A percentile compares a stretch with the other conserved stretches of the same genome.
Evolutionary conservation across 805 yeast genomes (phyloP).

Genomic region (Lipomyces mesembrius): DNA sequence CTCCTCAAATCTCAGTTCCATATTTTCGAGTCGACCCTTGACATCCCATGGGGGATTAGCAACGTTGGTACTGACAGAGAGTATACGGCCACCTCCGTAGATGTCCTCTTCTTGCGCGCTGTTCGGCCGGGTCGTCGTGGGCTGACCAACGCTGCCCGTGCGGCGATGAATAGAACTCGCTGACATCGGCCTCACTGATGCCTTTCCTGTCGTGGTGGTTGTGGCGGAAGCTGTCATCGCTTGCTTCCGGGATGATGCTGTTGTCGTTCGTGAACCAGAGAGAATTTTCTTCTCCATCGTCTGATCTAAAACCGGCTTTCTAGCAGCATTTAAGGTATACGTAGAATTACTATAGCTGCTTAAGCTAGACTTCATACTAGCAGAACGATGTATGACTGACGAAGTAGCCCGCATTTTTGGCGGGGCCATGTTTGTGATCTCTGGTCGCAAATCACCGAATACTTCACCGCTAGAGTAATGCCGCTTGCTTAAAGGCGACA

Average conservation of each 20-base stretch:
- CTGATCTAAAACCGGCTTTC: background rate
- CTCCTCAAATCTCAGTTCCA: conserved; percentile 25
- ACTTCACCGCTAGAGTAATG: conserved; percentile 1
- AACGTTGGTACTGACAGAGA: conserved; percentile 19
- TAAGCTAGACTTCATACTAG: background rate
- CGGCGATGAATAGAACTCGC: conserved; percentile 21
- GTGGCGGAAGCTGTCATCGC: conserved; percentile 9
- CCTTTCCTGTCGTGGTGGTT: conserved; percentile 15
- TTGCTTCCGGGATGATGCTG: conserved; percentile 3
- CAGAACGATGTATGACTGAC: conserved; percentile 5
- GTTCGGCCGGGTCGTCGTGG: conserved; percentile 4
- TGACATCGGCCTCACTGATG: conserved; percentile 26
- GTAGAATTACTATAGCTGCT: conserved; percentile 3
- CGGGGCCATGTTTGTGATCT: conserved; percentile 22
- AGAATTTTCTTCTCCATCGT: background rate
- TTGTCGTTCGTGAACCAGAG: conserved; percentile 7
- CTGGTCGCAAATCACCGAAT: conserved; percentile 19
- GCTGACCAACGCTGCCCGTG: conserved; percentile 5
- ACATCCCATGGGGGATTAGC: conserved; percentile 24
- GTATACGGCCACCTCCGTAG: conserved; percentile 16
- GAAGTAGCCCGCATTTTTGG: conserved; percentile 18
- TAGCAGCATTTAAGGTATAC: conserved; percentile 8
- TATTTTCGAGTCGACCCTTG: conserved; percentile 29
- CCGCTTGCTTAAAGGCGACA: conserved; percentile 18
- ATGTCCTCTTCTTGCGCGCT: conserved; percentile 21